Percentiles rank a stretch among this genome's conserved stretches.
These are phyloP conservation scores for Ambrosiella cleistominuta DNA, from an alignment of 2,329 filamentous ascomycete species.

Conservation along the genomic window DNA sequence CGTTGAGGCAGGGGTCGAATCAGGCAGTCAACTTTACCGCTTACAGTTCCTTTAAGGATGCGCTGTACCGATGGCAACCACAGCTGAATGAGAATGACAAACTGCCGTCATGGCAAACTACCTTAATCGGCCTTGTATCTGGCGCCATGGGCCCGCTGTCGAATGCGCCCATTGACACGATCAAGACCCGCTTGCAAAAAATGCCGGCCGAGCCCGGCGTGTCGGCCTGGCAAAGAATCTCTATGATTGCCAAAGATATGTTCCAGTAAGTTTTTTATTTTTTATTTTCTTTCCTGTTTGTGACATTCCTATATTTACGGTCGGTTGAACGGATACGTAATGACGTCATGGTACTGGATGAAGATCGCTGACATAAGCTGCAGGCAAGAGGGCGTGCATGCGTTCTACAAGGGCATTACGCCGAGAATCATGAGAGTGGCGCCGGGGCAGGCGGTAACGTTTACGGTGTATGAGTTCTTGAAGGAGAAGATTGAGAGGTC, in stretches of 20 bases:
- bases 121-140: constrained; percentile 71
- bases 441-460: constrained; percentile 71
- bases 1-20: constrained; percentile 85
- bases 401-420: constrained; percentile 98
- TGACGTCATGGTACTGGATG: constrained; percentile 9
- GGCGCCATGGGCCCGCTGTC: constrained; percentile 92
- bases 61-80: constrained; percentile 55
- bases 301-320: neutral
- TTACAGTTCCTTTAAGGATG: constrained; percentile 81
- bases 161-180: constrained; percentile 96
- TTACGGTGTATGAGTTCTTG: constrained; percentile 62
- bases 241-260: constrained; percentile 63
- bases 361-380: constrained; percentile 7
- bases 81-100: constrained; percentile 39
- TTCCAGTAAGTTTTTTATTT: constrained; percentile 41
- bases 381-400: constrained; percentile 77
- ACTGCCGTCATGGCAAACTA: constrained; percentile 79
- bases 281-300: neutral
- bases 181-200: constrained; percentile 92
- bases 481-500: constrained; percentile 51
- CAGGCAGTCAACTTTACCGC: constrained; percentile 98
- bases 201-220: constrained; percentile 68
- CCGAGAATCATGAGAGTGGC: constrained; percentile 94
- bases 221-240: constrained; percentile 63
- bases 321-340: neutral